Evolutionary conservation across 2,329 filamentous ascomycete genomes (phyloP).

Genomic region (Ophiostoma ips): DNA sequence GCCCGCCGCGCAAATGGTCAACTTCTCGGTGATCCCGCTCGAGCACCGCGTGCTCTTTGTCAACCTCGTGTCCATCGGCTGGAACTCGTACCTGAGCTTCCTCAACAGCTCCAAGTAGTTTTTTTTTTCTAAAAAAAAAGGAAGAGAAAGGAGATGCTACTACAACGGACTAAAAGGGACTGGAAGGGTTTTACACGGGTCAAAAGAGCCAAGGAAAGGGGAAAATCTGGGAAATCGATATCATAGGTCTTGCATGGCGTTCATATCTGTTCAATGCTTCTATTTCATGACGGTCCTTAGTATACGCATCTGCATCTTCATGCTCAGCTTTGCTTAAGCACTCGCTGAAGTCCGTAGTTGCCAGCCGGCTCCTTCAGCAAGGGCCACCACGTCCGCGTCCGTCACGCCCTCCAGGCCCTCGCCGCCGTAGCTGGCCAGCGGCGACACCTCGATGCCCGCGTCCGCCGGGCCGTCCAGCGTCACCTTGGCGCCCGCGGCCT

Average conservation of each 20-base stretch:
- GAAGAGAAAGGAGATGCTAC: too few relatives aligned
- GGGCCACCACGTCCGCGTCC: constrained; percentile 38
- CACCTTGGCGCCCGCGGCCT: constrained; percentile 64
- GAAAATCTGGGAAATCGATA: too few relatives aligned
- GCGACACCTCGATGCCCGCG: constrained; percentile 76
- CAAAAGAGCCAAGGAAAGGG: too few relatives aligned
- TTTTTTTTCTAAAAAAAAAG: neutral
- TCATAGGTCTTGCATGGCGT: too few relatives aligned
- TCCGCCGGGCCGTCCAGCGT: constrained; percentile 35
- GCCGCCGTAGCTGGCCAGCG: constrained; percentile 75
- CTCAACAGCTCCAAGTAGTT: constrained; percentile 32
- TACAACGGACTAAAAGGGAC: too few relatives aligned
- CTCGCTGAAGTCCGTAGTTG: too few relatives aligned
- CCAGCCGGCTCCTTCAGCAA: too few relatives aligned
- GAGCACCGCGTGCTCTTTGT: constrained; percentile 76
- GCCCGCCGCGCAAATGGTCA: constrained; percentile 72
- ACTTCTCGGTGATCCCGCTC: constrained; percentile 77
- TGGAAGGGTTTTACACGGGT: too few relatives aligned
- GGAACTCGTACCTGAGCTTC: constrained; percentile 52
- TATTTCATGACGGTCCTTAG: too few relatives aligned
- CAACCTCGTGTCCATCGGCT: constrained; percentile 60
- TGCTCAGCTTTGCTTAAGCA: too few relatives aligned
- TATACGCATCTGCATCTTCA: too few relatives aligned
- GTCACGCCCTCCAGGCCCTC: constrained; percentile 46
- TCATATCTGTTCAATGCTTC: too few relatives aligned